A percentile compares a stretch with the other conserved stretches of the same genome.
These are phyloP conservation scores for Stachybotrys chartarum DNA, from an alignment of 2,329 filamentous ascomycete genomes.

Conservation along the genomic window DNA sequence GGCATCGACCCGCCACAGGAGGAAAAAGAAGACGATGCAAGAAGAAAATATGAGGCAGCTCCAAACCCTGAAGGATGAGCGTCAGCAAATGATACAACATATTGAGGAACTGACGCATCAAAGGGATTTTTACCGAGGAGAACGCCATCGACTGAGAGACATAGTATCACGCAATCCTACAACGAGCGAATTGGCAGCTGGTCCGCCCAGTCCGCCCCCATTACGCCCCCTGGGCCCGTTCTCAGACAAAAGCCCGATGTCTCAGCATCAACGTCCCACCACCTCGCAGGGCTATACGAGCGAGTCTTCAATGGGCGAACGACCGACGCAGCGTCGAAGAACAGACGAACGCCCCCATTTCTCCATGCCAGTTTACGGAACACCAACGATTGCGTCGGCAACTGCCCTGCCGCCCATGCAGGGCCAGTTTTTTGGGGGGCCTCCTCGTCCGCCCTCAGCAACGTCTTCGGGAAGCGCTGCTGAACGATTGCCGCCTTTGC, in stretches of 20 bases:
- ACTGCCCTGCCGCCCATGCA: slow-evolving; percentile 34
- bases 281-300: slow-evolving; percentile 26
- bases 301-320: slow-evolving; percentile 37
- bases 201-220: slow-evolving; percentile 42
- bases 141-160: slow-evolving; percentile 66
- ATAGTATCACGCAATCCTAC: slow-evolving; percentile 54
- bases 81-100: slow-evolving; percentile 54
- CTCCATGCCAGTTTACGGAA: slow-evolving; percentile 29
- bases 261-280: slow-evolving; percentile 16
- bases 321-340: slow-evolving; percentile 37
- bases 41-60: slow-evolving; percentile 64
- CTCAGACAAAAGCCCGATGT: slow-evolving; percentile 28
- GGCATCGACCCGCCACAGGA: slow-evolving; percentile 75
- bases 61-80: slow-evolving; percentile 59
- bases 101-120: slow-evolving; percentile 52
- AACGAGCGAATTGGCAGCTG: slow-evolving; percentile 44
- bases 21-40: slow-evolving; percentile 76
- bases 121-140: slow-evolving; percentile 64
- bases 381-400: slow-evolving; percentile 23
- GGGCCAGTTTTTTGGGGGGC: slow-evolving; percentile 26
- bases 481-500: slow-evolving; percentile 41
- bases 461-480: slow-evolving; percentile 25
- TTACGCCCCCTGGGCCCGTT: slow-evolving; percentile 27
- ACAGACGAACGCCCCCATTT: slow-evolving; percentile 40
- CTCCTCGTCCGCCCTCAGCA: slow-evolving; percentile 29